These are phyloP conservation scores for Cladochytrium replicatum DNA, from an alignment of 192 early-diverging fungal genomes.

Conservation along the genomic window DNA sequence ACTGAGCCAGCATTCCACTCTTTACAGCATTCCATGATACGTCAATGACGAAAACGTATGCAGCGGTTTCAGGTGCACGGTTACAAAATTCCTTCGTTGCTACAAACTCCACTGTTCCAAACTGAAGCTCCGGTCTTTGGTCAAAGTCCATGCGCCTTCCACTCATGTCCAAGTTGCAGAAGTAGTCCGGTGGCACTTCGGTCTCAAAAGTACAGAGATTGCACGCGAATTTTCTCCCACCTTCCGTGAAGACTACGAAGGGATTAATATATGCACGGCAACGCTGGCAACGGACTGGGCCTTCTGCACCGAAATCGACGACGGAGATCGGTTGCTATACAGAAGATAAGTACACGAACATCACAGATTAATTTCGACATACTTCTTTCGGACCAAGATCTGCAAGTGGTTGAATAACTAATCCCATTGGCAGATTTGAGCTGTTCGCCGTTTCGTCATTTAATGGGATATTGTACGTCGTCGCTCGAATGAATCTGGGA, in stretches of 20 bases:
- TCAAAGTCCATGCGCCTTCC: conserved; percentile 76
- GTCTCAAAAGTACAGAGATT: conserved; percentile 89
- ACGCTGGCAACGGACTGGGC: conserved; percentile 79
- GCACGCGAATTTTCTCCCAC: conserved; percentile 85
- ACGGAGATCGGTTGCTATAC: conserved; percentile 54
- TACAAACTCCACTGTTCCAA: conserved; percentile 84
- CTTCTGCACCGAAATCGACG: conserved; percentile 77
- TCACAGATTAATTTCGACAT: conserved; percentile 9
- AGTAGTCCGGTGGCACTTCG: conserved; percentile 81
- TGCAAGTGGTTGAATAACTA: conserved; percentile 88
- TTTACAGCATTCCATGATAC: conserved; percentile 81
- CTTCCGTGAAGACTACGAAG: conserved; percentile 74
- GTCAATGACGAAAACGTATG: conserved; percentile 90
- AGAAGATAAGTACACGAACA: neutral
- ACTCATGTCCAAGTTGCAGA: conserved; percentile 88
- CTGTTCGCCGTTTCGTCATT: conserved; percentile 69
- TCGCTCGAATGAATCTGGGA: conserved; percentile 84
- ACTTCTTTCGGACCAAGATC: conserved; percentile 67
- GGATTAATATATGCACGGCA: conserved; percentile 96
- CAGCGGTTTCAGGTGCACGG: conserved; percentile 56
- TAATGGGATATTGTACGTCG: conserved; percentile 76
- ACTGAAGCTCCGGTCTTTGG: conserved; percentile 76
- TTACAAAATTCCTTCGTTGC: conserved; percentile 72
- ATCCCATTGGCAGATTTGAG: conserved; percentile 74
- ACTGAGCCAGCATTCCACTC: conserved; percentile 66